A percentile compares a stretch with the other conserved stretches of the same genome.
Conservation (phyloP, 2,329 filamentous ascomycete species). For the Dryadomyces quercivorus region DNA sequence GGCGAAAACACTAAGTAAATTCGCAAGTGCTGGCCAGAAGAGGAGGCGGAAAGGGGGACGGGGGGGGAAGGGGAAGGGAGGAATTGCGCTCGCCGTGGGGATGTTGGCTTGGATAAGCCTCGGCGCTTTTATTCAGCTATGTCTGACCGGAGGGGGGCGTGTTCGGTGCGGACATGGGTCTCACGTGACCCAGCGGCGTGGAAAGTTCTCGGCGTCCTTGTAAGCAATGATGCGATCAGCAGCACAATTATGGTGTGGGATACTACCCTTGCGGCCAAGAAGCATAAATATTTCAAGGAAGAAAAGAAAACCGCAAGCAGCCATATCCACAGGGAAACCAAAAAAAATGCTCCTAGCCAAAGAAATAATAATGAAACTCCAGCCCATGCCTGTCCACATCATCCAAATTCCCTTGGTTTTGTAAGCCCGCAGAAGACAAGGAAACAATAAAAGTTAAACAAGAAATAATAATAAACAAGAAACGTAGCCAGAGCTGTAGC, state of each 20-base stretch:
- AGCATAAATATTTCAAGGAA: neutral
- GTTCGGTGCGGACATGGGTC: no score
- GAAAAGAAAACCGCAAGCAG: neutral
- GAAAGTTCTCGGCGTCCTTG: neutral
- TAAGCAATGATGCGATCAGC: no score
- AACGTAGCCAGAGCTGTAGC: neutral
- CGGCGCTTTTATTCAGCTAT: no score
- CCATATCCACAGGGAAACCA: neutral
- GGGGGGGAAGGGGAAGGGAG: no score
- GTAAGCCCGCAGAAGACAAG: neutral
- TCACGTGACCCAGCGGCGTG: neutral
- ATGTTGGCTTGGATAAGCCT: no score
- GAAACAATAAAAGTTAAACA: neutral
- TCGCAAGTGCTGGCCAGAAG: neutral
- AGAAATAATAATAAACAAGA: neutral
- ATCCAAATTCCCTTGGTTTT: neutral
- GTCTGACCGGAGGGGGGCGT: no score
- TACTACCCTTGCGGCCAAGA: neutral
- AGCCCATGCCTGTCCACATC: slow-evolving; percentile 7
- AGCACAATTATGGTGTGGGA: no score
- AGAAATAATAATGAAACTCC: slow-evolving; percentile 7
- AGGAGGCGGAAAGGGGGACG: no score
- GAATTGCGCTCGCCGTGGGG: no score
- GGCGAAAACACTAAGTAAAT: neutral
- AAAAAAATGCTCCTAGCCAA: neutral